Percentiles rank a stretch among this genome's conserved stretches.
phyloP scores from a whole-genome alignment of 352 stramenopile genomes.

The Pythium brachiatum region DNA sequence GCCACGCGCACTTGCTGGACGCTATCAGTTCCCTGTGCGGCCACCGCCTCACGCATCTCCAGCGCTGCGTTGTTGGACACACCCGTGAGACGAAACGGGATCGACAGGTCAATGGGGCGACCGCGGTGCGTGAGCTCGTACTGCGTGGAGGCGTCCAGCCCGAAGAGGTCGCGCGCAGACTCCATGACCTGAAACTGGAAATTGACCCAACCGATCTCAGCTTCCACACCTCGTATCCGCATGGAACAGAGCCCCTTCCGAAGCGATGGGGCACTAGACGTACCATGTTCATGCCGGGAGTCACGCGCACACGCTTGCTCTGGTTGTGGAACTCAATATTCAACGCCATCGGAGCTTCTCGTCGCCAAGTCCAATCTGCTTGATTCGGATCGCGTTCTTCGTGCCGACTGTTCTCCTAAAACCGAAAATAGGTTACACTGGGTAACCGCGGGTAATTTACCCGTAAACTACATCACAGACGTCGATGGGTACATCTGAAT shows the following conservation, averaged over 20 bases:
- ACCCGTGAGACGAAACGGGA: constrained; percentile 82
- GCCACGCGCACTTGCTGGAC: constrained; percentile 75
- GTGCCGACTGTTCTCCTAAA: neutral
- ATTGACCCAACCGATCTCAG: too few relatives aligned
- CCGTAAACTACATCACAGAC: neutral
- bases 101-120: constrained; percentile 65
- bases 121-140: constrained; percentile 70
- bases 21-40: neutral
- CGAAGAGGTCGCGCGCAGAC: constrained; percentile 52
- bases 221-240: neutral
- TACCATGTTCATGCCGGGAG: constrained; percentile 76
- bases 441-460: too few relatives aligned
- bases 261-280: neutral
- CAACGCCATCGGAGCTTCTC: constrained; percentile 49
- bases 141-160: constrained; percentile 36
- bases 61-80: constrained; percentile 82
- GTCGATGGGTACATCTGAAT: neutral
- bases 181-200: constrained; percentile 75
- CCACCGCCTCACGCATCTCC: constrained; percentile 50
- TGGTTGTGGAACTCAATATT: constrained; percentile 70
- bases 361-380: neutral
- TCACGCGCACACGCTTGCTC: constrained; percentile 74
- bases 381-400: neutral
- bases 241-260: neutral
- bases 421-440: too few relatives aligned